Base-by-base conservation (phyloP, 352 stramenopile species). In the Globisporangium splendens region DNA sequence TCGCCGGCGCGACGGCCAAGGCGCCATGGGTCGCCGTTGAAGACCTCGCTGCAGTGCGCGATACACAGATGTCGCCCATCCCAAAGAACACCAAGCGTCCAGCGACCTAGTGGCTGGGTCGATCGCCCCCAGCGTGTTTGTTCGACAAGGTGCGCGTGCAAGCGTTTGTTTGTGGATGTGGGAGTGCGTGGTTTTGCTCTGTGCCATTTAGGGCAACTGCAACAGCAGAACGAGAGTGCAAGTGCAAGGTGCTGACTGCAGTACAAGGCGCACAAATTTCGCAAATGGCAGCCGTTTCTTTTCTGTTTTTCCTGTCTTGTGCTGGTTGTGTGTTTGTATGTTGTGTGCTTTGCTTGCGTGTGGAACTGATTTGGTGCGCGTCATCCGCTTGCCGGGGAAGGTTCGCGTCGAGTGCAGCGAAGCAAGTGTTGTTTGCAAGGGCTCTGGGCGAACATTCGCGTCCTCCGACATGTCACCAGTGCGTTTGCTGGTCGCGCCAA, bases 21-120 rank as follows among this genome's bases (percentile, higher is more conserved):
- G 80, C 79, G 22, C 83, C 83, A 13, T 91, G 83, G 81, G 82
- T 77, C 50, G 55, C 77, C 21, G 80, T 88, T 51, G 77, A 89
- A 62, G 66, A 61, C 24, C 61, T 86, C 43, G 73, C 66, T 11
- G 68, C 70, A 10, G 57, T 71, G 28, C 67, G 66, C 20, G 75
- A 89, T 52, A 89, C 70, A 38, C 41, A 68, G 31, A 89, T 70
- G 68, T 86, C 79, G 18, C 75, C 81, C 5, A 64, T 75, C 13
- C 35, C 47, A 20, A 66, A 48, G 10, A 11, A 11, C 3, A 31
- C 42, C 33, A 59, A 59, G 59, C 59, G 38, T 35, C 28, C 28
- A 35, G 28, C 28, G 28, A 35, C 28, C 28, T 35, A 35, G 28
- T 35, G 28, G 28, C 28, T 35, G 28, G 28, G 28, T 35, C 28